Conservation (phyloP, 495 filamentous ascomycete species). For the Penicillium antarcticum region DNA sequence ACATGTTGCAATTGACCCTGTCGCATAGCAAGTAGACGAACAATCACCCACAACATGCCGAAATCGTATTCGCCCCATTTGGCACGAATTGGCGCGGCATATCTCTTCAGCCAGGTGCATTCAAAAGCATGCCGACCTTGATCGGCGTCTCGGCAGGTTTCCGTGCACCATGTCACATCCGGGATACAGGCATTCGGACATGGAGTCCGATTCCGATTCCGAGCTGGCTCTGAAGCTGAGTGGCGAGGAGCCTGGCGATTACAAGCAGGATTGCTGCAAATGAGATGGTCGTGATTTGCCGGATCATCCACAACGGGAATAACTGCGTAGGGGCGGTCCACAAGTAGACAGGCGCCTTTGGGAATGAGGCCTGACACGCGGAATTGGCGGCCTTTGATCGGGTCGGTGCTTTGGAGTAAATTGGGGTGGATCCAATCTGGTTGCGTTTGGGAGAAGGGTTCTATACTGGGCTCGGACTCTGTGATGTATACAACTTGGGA, state of each 20-base stretch:
- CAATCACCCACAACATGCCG: constrained; percentile 41
- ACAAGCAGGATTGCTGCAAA: constrained; percentile 37
- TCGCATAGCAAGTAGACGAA: constrained; percentile 33
- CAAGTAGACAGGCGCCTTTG: constrained; percentile 28
- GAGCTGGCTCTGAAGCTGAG: background rate
- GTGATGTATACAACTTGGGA: constrained; percentile 24
- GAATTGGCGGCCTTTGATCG: constrained; percentile 37
- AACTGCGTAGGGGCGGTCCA: constrained; percentile 34
- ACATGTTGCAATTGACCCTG: constrained; percentile 9
- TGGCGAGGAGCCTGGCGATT: constrained; percentile 13
- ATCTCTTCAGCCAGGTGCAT: constrained; percentile 35
- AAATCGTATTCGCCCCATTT: constrained; percentile 41
- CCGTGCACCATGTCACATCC: constrained; percentile 35
- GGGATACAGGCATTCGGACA: constrained; percentile 28
- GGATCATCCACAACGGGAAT: constrained; percentile 34
- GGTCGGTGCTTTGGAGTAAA: constrained; percentile 27
- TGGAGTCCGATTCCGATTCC: background rate
- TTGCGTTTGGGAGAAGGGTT: constrained; percentile 6
- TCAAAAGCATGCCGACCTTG: constrained; percentile 31
- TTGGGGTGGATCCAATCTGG: constrained; percentile 34
- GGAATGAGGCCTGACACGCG: constrained; percentile 24
- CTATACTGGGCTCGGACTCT: constrained; percentile 10
- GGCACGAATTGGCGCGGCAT: constrained; percentile 20
- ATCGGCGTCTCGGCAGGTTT: constrained; percentile 21
- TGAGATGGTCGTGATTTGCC: constrained; percentile 13